A percentile compares a stretch with the other conserved stretches of the same genome.
phyloP scores from a whole-genome alignment of 768 basidiomycete species.

The Butyriboletus loyo region DNA sequence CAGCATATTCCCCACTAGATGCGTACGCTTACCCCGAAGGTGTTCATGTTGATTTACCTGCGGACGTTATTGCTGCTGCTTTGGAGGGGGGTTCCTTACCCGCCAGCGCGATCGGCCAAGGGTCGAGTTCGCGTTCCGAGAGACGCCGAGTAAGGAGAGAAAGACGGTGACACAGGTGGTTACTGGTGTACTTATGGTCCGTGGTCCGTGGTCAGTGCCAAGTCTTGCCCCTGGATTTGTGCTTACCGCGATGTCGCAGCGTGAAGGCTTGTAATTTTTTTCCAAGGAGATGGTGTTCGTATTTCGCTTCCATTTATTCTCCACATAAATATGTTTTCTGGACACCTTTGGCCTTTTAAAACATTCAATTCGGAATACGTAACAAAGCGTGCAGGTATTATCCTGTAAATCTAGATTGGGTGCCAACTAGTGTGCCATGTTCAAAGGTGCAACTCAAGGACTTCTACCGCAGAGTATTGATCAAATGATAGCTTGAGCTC shows the following conservation, averaged over 20 bases:
- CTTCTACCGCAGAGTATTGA: background rate
- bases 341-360: constrained; percentile 19
- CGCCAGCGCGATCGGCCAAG: constrained; percentile 52
- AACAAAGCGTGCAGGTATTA: constrained; percentile 8
- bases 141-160: constrained; percentile 59
- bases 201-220: constrained; percentile 16
- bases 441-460: background rate
- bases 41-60: constrained; percentile 90
- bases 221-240: background rate
- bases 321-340: constrained; percentile 21
- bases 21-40: constrained; percentile 82
- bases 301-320: constrained; percentile 26
- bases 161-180: constrained; percentile 25
- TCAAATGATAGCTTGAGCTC: constrained; percentile 8
- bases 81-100: constrained; percentile 72
- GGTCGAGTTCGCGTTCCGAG: constrained; percentile 45
- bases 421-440: constrained; percentile 6
- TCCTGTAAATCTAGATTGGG: constrained; percentile 18
- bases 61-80: constrained; percentile 88
- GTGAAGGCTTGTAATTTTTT: constrained; percentile 22
- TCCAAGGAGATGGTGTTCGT: constrained; percentile 13
- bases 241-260: constrained; percentile 14
- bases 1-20: constrained; percentile 87
- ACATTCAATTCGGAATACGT: constrained; percentile 28
- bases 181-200: background rate